Evolutionary conservation across 2,329 filamentous ascomycete species (phyloP).

Genomic region (Aureobasidium sp.): DNA sequence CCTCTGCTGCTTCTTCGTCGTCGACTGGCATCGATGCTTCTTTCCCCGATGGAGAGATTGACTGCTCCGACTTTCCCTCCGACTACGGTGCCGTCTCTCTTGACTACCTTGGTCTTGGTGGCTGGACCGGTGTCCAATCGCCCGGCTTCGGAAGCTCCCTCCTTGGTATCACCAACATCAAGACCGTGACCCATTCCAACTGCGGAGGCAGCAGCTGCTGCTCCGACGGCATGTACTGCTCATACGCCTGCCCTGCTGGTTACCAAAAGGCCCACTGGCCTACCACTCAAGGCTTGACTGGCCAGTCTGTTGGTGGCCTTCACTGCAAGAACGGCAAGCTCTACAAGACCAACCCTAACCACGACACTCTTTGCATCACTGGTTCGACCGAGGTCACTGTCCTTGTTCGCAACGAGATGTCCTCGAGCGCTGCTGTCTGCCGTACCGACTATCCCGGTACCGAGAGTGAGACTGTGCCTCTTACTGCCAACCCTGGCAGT

Average conservation of each 20-base stretch:
- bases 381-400: slow-evolving; percentile 58
- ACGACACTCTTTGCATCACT: slow-evolving; percentile 62
- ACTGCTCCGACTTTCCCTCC: slow-evolving; percentile 66
- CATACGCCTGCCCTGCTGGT: slow-evolving; percentile 83
- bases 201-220: slow-evolving; percentile 50
- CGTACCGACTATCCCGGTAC: slow-evolving; percentile 94
- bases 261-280: slow-evolving; percentile 95
- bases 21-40: slow-evolving; percentile 51
- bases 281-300: slow-evolving; percentile 61
- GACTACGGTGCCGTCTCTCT: slow-evolving; percentile 70
- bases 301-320: slow-evolving; percentile 81
- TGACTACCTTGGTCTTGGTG: slow-evolving; percentile 58
- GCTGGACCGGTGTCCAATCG: slow-evolving; percentile 71
- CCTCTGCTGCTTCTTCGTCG: slow-evolving; percentile 12
- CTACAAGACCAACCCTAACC: slow-evolving; percentile 60
- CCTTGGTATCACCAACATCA: slow-evolving; percentile 44
- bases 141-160: slow-evolving; percentile 15
- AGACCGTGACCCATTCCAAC: slow-evolving; percentile 55
- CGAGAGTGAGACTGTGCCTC: slow-evolving; percentile 77
- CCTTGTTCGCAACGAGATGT: slow-evolving; percentile 65
- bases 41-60: slow-evolving; percentile 67
- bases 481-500: slow-evolving; percentile 51
- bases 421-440: slow-evolving; percentile 63
- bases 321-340: slow-evolving; percentile 73
- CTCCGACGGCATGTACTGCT: slow-evolving; percentile 63